Base-by-base conservation (phyloP, 176 grass and related monocot genomes). In the Rhynchospora pubera region DNA sequence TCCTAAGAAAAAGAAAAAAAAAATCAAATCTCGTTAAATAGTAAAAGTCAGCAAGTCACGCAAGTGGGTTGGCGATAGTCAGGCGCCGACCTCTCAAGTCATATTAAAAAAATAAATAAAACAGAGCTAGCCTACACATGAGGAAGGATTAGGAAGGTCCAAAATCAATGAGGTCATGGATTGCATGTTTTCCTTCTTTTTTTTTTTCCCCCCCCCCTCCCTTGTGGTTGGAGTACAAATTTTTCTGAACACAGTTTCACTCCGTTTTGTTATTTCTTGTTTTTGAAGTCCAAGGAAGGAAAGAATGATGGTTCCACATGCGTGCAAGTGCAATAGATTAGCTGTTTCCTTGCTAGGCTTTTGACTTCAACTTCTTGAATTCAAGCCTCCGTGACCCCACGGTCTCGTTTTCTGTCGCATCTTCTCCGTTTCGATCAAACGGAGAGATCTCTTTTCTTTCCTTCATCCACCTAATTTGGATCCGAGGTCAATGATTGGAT, bases 361-460 rank as follows among this genome's bases (percentile, higher is more conserved):
- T 80, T 64, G 78, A 80, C 78, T 80, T 80, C 58, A 62, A 61
- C 21, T 21, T 80, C 57, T 79, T 80, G 78, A 80, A 80, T 80
- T 80, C 39, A 80, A 80, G 78, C 78, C 57, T 46, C 32, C n/a
- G 8, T 43, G 56, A 45, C 21, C 77, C 52, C 77, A 79, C 44
- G 14, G 13, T 48, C 70, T 52, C 70, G n/a, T 71, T 9, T 32
- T 8, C 34, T 68, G 23, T 26, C 34, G n/a, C 16, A 58, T 58
- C 56, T 58, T 19, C 56, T 58, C 56, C 56, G n/a, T 58, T 58
- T 58, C 5, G 7, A 4, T 13, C 2, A n/a, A 58, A 15, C 1
- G 56, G 56, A 12, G 10, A 52, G 2, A 52, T 52, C 50, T 52
- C 50, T 52, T 52, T 52, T 28, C 26, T 28, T 52, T 9, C 1